phyloP scores from a whole-genome alignment of 225 moss, liverwort and hornwort species.

The Physcomitrium patens region DNA sequence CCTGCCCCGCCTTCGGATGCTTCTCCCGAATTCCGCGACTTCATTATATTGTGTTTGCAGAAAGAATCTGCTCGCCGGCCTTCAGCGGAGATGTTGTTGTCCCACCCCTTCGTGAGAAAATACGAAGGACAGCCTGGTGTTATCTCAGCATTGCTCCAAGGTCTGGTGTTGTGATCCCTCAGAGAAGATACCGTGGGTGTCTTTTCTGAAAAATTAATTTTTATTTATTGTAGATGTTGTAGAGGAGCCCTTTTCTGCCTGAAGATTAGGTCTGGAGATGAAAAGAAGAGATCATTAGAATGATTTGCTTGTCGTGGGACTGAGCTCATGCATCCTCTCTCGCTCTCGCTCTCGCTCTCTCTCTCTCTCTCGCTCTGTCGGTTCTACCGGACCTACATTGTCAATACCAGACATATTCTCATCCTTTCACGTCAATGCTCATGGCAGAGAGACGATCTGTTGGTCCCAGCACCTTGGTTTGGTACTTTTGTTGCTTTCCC shows the following conservation, averaged over 20 bases:
- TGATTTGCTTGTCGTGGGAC: constrained; percentile 17
- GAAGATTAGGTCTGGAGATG: constrained; percentile 37
- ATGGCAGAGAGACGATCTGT: constrained; percentile 39
- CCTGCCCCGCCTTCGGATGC: constrained; percentile 81
- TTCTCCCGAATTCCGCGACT: constrained; percentile 82
- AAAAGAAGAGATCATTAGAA: constrained; percentile 26
- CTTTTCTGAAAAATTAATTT: neutral
- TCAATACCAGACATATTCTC: constrained; percentile 39
- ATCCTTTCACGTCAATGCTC: constrained; percentile 37
- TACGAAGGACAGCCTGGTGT: constrained; percentile 67
- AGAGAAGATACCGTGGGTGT: constrained; percentile 19
- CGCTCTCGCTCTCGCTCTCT: neutral
- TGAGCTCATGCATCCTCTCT: constrained; percentile 30
- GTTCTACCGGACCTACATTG: constrained; percentile 38
- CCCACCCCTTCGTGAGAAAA: constrained; percentile 73
- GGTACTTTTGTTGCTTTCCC: constrained; percentile 35
- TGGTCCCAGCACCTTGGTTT: constrained; percentile 37
- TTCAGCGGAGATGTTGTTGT: constrained; percentile 71
- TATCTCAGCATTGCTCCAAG: constrained; percentile 69
- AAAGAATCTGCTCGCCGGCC: constrained; percentile 80
- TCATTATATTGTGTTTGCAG: constrained; percentile 82
- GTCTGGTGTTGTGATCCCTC: constrained; percentile 47
- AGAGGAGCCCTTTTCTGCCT: constrained; percentile 36
- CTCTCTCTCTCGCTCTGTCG: constrained; percentile 27
- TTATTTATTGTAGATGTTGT: constrained; percentile 33